A percentile compares a stretch with the other conserved stretches of the same genome.
phyloP scores from a whole-genome alignment of 2,329 filamentous ascomycete species.

The Magnaporthales sp. region DNA sequence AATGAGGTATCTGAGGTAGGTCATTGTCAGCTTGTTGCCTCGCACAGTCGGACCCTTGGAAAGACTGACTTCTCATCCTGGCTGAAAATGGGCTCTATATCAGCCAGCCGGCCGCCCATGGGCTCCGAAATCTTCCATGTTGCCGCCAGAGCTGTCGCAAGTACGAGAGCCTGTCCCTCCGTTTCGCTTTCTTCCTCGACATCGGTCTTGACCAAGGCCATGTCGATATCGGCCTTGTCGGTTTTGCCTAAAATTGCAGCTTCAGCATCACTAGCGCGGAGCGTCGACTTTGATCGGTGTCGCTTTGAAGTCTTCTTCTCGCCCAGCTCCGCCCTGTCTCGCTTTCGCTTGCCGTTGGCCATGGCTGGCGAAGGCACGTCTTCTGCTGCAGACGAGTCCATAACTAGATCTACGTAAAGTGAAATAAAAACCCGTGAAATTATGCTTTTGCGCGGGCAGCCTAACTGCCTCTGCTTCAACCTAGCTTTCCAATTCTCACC shows the following conservation, averaged over 20 bases:
- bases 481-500: background rate
- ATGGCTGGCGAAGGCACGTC: background rate
- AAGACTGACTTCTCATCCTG: constrained; percentile 48
- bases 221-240: background rate
- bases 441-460: background rate
- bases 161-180: constrained; percentile 5
- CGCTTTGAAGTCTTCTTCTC: constrained; percentile 14
- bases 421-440: background rate
- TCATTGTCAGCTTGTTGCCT: background rate
- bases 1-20: constrained; percentile 50
- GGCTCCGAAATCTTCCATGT: constrained; percentile 54
- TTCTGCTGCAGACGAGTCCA: background rate
- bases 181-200: constrained; percentile 7
- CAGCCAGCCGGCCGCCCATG: constrained; percentile 56
- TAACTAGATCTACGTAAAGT: background rate
- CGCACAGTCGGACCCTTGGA: constrained; percentile 2
- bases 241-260: background rate
- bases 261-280: constrained; percentile 1
- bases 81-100: constrained; percentile 56
- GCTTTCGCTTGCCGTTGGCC: constrained; percentile 19
- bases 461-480: background rate
- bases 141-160: constrained; percentile 4
- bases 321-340: constrained; percentile 19
- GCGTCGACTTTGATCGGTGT: constrained; percentile 14
- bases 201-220: constrained; percentile 3